Conservation (phyloP, 1,284 basidiomycete species). For the Pascua guehoae region DNA sequence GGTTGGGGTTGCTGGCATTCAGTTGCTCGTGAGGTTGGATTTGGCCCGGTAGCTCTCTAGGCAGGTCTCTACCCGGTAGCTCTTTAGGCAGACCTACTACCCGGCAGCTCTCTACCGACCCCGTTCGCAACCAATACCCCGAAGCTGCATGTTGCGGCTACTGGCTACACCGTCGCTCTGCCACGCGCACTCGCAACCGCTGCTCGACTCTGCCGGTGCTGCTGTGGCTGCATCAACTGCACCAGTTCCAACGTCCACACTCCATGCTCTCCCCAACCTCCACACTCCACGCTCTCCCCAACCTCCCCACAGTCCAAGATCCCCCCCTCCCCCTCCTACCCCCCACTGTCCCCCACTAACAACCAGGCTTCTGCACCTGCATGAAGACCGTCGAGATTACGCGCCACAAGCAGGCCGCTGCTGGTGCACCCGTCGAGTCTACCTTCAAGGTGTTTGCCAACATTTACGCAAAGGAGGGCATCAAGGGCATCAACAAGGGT, state of each 20-base stretch:
- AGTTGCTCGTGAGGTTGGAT: too few relatives aligned
- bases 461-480: conserved; percentile 88
- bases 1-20: too few relatives aligned
- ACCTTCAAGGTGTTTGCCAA: conserved; percentile 93
- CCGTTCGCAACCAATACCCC: too few relatives aligned
- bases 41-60: too few relatives aligned
- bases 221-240: background rate
- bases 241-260: background rate
- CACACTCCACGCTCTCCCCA: background rate
- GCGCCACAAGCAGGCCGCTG: conserved; percentile 87
- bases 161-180: background rate
- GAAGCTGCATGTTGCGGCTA: too few relatives aligned
- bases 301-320: too few relatives aligned
- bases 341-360: background rate
- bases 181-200: background rate
- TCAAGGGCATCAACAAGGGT: conserved; percentile 98
- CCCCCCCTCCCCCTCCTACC: too few relatives aligned
- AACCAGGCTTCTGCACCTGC: conserved; percentile 87
- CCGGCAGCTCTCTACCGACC: too few relatives aligned
- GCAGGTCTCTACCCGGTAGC: too few relatives aligned
- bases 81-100: too few relatives aligned
- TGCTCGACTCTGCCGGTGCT: background rate
- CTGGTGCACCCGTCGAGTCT: conserved; percentile 83
- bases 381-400: conserved; percentile 99
- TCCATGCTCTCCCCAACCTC: background rate